Percentiles rank a stretch among this genome's conserved stretches.
These are phyloP conservation scores for Nemania sp. DNA, from an alignment of 2,329 filamentous ascomycete species.

Conservation along the genomic window DNA sequence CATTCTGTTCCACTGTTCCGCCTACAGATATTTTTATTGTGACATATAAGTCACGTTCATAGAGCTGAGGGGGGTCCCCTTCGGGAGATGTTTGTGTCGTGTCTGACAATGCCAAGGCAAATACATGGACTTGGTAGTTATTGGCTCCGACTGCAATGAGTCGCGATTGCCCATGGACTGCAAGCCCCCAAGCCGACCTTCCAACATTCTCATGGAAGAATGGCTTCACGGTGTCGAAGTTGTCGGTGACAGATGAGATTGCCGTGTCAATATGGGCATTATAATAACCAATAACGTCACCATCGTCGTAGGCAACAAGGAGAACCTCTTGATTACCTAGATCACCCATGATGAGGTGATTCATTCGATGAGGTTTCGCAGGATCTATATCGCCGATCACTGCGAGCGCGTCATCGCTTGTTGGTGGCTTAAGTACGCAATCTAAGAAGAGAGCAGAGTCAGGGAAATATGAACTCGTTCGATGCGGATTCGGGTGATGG, in stretches of 20 bases:
- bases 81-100: neutral
- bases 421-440: slow-evolving; percentile 53
- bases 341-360: slow-evolving; percentile 70
- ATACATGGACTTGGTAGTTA: slow-evolving; percentile 46
- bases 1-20: neutral
- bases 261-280: slow-evolving; percentile 53
- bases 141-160: slow-evolving; percentile 88
- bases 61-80: slow-evolving; percentile 1
- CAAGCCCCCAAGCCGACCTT: slow-evolving; percentile 84
- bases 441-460: slow-evolving; percentile 35
- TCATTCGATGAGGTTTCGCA: slow-evolving; percentile 63
- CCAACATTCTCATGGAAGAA: slow-evolving; percentile 81
- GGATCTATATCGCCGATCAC: slow-evolving; percentile 60
- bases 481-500: neutral
- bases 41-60: slow-evolving; percentile 26
- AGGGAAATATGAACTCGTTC: neutral
- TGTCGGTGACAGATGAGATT: slow-evolving; percentile 38
- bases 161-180: slow-evolving; percentile 78
- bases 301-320: slow-evolving; percentile 71
- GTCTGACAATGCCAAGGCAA: slow-evolving; percentile 42
- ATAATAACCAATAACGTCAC: slow-evolving; percentile 74
- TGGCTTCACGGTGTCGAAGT: slow-evolving; percentile 29
- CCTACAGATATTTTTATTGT: slow-evolving; percentile 22
- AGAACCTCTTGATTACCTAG: slow-evolving; percentile 73
- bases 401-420: slow-evolving; percentile 45